These are phyloP conservation scores for Prunus yedoensis DNA, from an alignment of 331 rosid species.

Conservation along the genomic window DNA sequence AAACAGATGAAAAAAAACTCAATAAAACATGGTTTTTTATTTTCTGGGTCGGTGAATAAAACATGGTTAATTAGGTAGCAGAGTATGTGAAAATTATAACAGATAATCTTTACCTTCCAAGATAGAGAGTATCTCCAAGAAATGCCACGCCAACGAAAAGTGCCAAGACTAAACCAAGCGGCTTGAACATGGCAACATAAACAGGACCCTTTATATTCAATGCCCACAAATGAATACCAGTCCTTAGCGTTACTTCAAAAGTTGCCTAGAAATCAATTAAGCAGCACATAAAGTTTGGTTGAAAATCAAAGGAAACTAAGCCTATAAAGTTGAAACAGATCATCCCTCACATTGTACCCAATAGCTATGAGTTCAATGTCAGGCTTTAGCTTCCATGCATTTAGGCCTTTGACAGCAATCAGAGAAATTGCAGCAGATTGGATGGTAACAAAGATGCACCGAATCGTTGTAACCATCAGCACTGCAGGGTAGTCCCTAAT, in stretches of 20 bases:
- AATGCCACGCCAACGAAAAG: constrained; percentile 32
- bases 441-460: constrained; percentile 15
- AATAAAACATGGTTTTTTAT: no score
- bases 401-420: constrained; percentile 24
- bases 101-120: no score
- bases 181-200: constrained; percentile 41
- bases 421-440: constrained; percentile 31
- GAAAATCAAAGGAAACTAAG: neutral
- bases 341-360: constrained; percentile 20
- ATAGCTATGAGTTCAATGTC: constrained; percentile 28
- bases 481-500: constrained; percentile 39
- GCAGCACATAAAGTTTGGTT: neutral
- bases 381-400: constrained; percentile 36
- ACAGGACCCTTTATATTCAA: constrained; percentile 38
- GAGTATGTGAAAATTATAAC: neutral
- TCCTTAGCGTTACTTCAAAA: constrained; percentile 23
- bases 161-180: constrained; percentile 43
- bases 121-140: constrained; percentile 25
- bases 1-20: no score
- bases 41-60: no score
- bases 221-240: constrained; percentile 32
- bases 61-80: neutral
- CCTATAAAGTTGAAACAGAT: neutral
- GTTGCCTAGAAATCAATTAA: constrained; percentile 14
- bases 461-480: constrained; percentile 20